These are phyloP conservation scores for Schizosaccharomyces versatilis DNA, from an alignment of 1,139 yeast genomes.

Conservation along the genomic window DNA sequence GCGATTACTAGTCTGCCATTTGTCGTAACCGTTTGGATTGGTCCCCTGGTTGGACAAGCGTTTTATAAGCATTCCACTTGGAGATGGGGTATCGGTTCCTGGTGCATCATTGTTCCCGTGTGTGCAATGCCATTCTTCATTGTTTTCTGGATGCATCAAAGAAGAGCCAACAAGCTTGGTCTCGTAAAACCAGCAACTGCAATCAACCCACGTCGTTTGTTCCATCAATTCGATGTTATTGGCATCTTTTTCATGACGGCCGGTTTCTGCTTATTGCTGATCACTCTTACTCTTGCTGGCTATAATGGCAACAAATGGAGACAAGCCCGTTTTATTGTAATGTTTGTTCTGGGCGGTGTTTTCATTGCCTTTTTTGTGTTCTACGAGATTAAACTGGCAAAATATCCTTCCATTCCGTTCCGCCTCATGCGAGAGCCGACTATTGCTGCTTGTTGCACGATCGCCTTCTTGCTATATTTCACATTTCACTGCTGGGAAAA, in stretches of 20 bases:
- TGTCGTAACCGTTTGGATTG: conserved; percentile 15
- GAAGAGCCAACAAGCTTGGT: conserved; percentile 17
- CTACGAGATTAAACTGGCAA: conserved; percentile 13
- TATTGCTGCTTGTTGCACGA: conserved; percentile 13
- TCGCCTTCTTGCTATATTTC: conserved; percentile 14
- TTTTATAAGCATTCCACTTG: conserved; percentile 14
- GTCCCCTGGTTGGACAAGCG: conserved; percentile 13
- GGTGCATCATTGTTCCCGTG: conserved; percentile 20
- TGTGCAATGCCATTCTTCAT: conserved; percentile 18
- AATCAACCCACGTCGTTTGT: conserved; percentile 3
- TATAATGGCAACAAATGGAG: conserved; percentile 17
- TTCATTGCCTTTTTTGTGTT: conserved; percentile 9
- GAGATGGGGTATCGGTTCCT: conserved; percentile 22
- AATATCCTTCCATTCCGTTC: conserved; percentile 12
- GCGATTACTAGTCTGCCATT: conserved; percentile 19
- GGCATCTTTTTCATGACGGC: conserved; percentile 19
- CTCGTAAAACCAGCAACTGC: conserved; percentile 9
- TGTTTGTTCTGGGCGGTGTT: conserved; percentile 14
- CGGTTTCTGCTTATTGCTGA: conserved; percentile 20
- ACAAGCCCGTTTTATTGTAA: conserved; percentile 18
- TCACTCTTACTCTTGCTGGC: conserved; percentile 21
- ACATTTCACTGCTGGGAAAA: conserved; percentile 13
- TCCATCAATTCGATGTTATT: conserved; percentile 18
- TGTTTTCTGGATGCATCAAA: conserved; percentile 17
- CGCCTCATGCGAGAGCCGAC: conserved; percentile 13